A percentile compares a stretch with the other conserved stretches of the same genome.
Evolutionary conservation across 805 yeast genomes (phyloP).

Genomic region (Candida ficus): DNA sequence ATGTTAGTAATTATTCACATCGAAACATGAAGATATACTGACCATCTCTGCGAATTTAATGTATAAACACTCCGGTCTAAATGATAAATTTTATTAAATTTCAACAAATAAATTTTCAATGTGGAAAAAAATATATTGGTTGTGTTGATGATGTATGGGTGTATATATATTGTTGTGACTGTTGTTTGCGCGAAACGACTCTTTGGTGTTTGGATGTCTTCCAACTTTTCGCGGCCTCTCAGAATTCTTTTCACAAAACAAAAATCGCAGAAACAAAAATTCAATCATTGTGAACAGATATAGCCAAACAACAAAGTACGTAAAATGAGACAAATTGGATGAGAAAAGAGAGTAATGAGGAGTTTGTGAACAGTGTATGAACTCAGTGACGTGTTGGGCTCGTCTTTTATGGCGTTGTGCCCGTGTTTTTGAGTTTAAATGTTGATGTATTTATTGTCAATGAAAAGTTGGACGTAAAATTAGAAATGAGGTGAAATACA

Average conservation of each 20-base stretch:
- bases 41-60: slow-evolving; percentile 91
- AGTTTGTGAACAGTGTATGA: no score
- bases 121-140: neutral
- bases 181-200: slow-evolving; percentile 1
- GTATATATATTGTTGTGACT: neutral
- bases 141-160: slow-evolving; percentile 6
- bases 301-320: slow-evolving; percentile 21
- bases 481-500: neutral
- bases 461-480: no score
- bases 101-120: no score
- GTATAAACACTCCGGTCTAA: slow-evolving; percentile 88
- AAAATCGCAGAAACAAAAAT: slow-evolving; percentile 4
- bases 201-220: slow-evolving; percentile 6
- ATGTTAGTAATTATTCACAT: slow-evolving; percentile 35
- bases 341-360: neutral
- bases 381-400: no score
- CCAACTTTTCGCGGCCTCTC: neutral
- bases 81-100: slow-evolving; percentile 13
- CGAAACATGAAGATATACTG: slow-evolving; percentile 43
- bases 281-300: slow-evolving; percentile 4
- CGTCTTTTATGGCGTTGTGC: no score
- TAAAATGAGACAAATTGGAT: neutral
- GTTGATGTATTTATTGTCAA: no score
- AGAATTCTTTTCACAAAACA: slow-evolving; percentile 14
- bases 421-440: no score